Evolutionary conservation across 2,329 filamentous ascomycete species (phyloP), one percentile per base, ranked within the genome.

Genomic region (Hawksworthiomyces lignivorus): DNA sequence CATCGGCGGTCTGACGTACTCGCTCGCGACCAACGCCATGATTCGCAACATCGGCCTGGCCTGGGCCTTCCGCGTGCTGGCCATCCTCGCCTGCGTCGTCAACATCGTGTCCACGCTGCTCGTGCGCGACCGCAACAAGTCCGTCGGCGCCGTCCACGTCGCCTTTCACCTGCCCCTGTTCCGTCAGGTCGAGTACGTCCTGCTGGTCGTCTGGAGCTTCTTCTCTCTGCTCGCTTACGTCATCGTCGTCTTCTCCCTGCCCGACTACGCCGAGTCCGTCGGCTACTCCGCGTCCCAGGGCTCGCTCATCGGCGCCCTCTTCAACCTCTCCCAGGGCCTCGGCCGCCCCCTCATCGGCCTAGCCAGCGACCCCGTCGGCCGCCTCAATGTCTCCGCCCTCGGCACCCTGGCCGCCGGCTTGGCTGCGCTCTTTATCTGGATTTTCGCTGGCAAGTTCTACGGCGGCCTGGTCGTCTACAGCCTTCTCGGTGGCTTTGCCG

Each of bases 221-320:
- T 79, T 89, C 48, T 80, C 73, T 46, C 77, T 89, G 62, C 63
- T 90, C 12, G 83, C 73, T 5, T 90, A 90, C 52, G 71, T 85
- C 20, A 81, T 87, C 5, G 69, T 88, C n/a, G 71, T 88, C 33
- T 90, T 88, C 60, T 83, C 77, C 10, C 63, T 89, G 34, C 79
- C 84, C 12, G 84, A 82, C 56, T 90, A 87, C 54, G 81, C 81
- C 28, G 70, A 74, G 43, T 72, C 70, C 5, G 74, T 88, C 32
- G 84, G 84, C 1, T 71, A 88, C 22, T 69, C 70, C 1, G 67
- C 82, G 2, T 69, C 73, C 5, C 78, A 89, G 54, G 84, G 82
- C 7, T 79, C 80, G 0, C 67, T 87, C 14, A 70, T 87, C 34
- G 81, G 77, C n/a, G 85, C 85, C 5, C 61, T 88, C 28, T 72